These are phyloP conservation scores for Pseudocercospora pini-densiflorae DNA, from an alignment of 2,329 filamentous ascomycete species.

Conservation along the genomic window DNA sequence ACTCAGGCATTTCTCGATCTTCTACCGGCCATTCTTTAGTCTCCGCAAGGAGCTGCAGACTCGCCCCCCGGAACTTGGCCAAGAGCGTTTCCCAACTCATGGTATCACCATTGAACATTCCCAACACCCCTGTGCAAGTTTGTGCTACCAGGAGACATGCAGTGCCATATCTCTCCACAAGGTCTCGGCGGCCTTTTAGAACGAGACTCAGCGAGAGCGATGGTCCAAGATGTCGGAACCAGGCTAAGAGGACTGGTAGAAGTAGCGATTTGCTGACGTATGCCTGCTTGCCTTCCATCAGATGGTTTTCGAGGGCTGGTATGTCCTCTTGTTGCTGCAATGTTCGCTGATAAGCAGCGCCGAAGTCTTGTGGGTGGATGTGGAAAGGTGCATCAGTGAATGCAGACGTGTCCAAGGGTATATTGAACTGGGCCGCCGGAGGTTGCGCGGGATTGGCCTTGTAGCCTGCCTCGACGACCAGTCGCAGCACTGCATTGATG, in stretches of 20 bases:
- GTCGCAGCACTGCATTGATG: background rate
- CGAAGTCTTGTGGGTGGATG: background rate
- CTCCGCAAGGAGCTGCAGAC: too few species aligned
- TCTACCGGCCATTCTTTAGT: too few species aligned
- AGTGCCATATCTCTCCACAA: too few species aligned
- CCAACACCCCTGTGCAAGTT: too few species aligned
- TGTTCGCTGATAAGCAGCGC: background rate
- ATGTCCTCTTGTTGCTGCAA: background rate
- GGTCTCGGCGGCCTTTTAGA: too few species aligned
- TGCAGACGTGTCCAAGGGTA: background rate
- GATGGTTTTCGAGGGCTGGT: background rate
- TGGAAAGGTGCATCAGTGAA: background rate
- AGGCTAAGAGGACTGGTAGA: background rate
- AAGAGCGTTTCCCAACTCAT: too few species aligned
- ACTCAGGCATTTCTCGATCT: too few species aligned
- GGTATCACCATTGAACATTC: too few species aligned
- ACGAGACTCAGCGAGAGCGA: too few species aligned
- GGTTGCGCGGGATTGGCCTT: background rate
- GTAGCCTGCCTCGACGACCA: background rate
- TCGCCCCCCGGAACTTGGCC: too few species aligned
- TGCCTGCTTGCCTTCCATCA: background rate
- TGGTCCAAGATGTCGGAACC: background rate
- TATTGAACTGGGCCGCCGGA: background rate
- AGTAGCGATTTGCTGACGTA: background rate
- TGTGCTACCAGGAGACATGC: too few species aligned